A percentile compares a stretch with the other conserved stretches of the same genome.
Conservation (phyloP, 169 alveolate genomes). For the Plasmodium malariae region DNA sequence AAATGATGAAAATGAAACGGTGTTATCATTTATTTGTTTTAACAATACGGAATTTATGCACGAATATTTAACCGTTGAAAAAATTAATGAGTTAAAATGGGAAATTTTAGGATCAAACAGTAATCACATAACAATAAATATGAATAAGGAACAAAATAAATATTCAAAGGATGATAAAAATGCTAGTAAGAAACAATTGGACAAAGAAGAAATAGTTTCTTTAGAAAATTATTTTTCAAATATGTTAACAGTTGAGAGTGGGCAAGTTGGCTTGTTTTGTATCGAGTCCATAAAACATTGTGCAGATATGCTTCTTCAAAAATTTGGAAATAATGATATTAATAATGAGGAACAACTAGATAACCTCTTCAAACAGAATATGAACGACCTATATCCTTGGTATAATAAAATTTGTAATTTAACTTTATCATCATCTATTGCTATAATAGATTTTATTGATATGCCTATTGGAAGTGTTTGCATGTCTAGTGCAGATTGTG, state of each 20-base stretch:
- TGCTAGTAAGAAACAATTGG: background rate
- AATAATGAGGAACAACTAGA: slow-evolving; percentile 59
- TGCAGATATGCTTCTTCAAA: slow-evolving; percentile 37
- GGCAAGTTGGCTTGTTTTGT: slow-evolving; percentile 82
- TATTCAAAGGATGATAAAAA: background rate
- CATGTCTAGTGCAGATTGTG: slow-evolving; percentile 59
- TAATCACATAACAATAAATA: slow-evolving; percentile 22
- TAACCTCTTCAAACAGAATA: slow-evolving; percentile 28
- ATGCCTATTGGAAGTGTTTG: slow-evolving; percentile 78
- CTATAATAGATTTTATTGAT: slow-evolving; percentile 58
- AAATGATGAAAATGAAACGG: slow-evolving; percentile 46
- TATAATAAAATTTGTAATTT: slow-evolving; percentile 65
- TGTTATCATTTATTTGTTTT: slow-evolving; percentile 48
- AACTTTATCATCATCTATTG: slow-evolving; percentile 56
- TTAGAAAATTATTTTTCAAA: slow-evolving; percentile 64
- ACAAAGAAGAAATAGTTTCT: background rate
- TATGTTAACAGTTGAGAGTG: slow-evolving; percentile 76
- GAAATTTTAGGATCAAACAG: slow-evolving; percentile 79
- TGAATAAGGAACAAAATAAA: background rate
- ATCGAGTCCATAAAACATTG: slow-evolving; percentile 77
- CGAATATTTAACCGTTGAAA: slow-evolving; percentile 54
- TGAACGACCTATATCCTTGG: slow-evolving; percentile 69
- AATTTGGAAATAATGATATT: slow-evolving; percentile 15
- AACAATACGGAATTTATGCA: slow-evolving; percentile 65
- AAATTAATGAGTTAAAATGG: slow-evolving; percentile 58